Percentiles rank a stretch among this genome's conserved stretches.
phyloP scores from a whole-genome alignment of 768 basidiomycete species.

The Auriscalpium microsporum region DNA sequence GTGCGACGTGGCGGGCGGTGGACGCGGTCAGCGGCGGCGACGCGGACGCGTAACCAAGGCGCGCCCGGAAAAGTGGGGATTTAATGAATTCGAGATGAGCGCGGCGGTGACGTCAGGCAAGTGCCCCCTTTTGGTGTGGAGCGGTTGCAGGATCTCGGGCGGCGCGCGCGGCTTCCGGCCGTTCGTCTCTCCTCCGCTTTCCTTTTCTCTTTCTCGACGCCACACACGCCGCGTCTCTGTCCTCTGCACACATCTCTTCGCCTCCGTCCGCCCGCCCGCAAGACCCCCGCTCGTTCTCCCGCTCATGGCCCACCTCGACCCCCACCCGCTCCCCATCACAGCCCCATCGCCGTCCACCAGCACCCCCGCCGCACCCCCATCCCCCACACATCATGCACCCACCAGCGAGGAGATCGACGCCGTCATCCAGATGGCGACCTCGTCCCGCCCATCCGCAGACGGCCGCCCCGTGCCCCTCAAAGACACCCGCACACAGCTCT shows the following conservation, averaged over 20 bases:
- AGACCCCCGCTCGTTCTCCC: not conserved
- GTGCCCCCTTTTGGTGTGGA: not conserved
- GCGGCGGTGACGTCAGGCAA: not conserved
- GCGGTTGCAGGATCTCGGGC: not conserved
- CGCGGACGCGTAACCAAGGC: too few species aligned
- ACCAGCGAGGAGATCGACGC: constrained; percentile 87
- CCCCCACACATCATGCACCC: constrained; percentile 25
- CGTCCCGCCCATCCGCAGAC: constrained; percentile 46
- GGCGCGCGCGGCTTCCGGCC: not conserved
- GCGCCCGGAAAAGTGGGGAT: too few species aligned
- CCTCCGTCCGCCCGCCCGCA: constrained; percentile 6
- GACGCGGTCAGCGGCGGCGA: too few species aligned
- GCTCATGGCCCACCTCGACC: not conserved
- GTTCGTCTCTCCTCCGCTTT: constrained; percentile 6
- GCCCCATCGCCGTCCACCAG: not conserved
- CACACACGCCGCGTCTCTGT: constrained; percentile 1
- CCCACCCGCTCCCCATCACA: not conserved
- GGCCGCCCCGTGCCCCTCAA: constrained; percentile 40
- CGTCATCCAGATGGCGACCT: constrained; percentile 85
- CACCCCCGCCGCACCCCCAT: not conserved
- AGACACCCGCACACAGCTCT: constrained; percentile 92
- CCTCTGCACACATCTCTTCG: constrained; percentile 3
- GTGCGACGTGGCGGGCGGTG: too few species aligned
- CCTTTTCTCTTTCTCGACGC: constrained; percentile 6
- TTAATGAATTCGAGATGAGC: too few species aligned